Evolutionary conservation across 1,139 yeast genomes (phyloP), one percentile per base, ranked within the genome.

Genomic region (Taphrina communis): DNA sequence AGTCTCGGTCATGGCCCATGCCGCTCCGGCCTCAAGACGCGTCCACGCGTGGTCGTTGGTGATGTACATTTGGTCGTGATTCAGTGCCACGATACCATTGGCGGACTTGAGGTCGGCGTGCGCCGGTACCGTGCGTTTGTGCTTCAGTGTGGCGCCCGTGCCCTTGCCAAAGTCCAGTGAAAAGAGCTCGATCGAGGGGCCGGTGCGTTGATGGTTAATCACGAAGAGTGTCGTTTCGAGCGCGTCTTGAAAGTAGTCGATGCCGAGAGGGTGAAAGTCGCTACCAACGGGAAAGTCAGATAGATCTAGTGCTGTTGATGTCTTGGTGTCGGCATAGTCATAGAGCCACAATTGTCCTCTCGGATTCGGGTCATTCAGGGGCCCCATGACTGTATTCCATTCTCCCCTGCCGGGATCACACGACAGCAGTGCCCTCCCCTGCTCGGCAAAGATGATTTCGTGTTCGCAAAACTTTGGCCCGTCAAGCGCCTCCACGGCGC

Each of bases 21-120:
- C 14, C 12, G 38, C 44, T 38, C 66, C 66, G 12, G 38, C 36
- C 17, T 42, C 52, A 25, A 51, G 53, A 7, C 66, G 39, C 11
- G 66, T 52, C 66, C 66, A 62, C 1, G 66, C 58, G 52, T 62
- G 66, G 21, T 62, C 66, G 53, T 62, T 62, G 31, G 59, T 62
- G 53, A 62, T 52, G 59, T 62, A 62, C 11, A 62, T 9, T n/a
- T 44, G 25, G n/a, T 51, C 39, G 36, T 62, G 66, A 42, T 42
- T 41, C 6, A 62, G 39, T 5, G 66, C 66, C 35, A 53, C 52
- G 36, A 62, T 17, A 8, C 59, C 66, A 19, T 62, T 62, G 5
- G 66, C 66, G 9, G 59, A 38, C 52, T 25, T 52, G 59, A 62
- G 17, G 44, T 62, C 66, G 12, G 39, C 41, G 38, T 53, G 51